Percentiles rank a stretch among this genome's conserved stretches.
These are phyloP conservation scores for Allium cepa DNA, from an alignment of 106 monocot genomes.

Conservation along the genomic window DNA sequence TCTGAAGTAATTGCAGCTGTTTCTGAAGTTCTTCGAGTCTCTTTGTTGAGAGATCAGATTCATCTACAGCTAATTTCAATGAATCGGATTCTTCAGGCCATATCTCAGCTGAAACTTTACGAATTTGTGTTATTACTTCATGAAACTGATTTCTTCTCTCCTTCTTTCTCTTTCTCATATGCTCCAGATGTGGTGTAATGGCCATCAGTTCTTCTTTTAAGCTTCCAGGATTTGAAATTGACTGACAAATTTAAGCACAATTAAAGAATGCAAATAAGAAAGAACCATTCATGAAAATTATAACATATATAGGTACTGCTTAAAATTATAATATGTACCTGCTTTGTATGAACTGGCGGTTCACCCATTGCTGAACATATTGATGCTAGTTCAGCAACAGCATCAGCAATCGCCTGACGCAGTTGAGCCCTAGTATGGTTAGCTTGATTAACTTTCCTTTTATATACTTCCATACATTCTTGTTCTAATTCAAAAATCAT, in stretches of 20 bases:
- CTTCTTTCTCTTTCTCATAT: constrained; percentile 59
- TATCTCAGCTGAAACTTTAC: constrained; percentile 51
- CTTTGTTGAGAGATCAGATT: constrained; percentile 59
- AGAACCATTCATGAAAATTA: not conserved
- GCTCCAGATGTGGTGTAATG: constrained; percentile 47
- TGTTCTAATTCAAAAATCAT: constrained; percentile 64
- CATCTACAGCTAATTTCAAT: constrained; percentile 34
- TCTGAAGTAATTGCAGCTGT: constrained; percentile 52
- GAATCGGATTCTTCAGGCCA: constrained; percentile 22
- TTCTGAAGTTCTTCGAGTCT: constrained; percentile 70
- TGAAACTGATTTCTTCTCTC: constrained; percentile 55
- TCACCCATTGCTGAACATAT: constrained; percentile 58
- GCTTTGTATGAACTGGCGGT: constrained; percentile 24
- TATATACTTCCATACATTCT: constrained; percentile 58
- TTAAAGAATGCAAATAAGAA: not conserved
- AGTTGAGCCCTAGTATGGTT: constrained; percentile 47
- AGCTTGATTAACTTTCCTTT: constrained; percentile 52
- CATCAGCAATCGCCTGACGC: constrained; percentile 55
- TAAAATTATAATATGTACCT: constrained; percentile 16
- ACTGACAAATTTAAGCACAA: constrained; percentile 13
- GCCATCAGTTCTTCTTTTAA: constrained; percentile 56
- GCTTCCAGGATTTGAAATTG: constrained; percentile 38
- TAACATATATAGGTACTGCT: too few relatives aligned
- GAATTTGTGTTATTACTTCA: constrained; percentile 59
- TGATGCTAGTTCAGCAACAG: constrained; percentile 44